phyloP scores from a whole-genome alignment of 108 stramenopile species.

The Cylindrotheca closterium region DNA sequence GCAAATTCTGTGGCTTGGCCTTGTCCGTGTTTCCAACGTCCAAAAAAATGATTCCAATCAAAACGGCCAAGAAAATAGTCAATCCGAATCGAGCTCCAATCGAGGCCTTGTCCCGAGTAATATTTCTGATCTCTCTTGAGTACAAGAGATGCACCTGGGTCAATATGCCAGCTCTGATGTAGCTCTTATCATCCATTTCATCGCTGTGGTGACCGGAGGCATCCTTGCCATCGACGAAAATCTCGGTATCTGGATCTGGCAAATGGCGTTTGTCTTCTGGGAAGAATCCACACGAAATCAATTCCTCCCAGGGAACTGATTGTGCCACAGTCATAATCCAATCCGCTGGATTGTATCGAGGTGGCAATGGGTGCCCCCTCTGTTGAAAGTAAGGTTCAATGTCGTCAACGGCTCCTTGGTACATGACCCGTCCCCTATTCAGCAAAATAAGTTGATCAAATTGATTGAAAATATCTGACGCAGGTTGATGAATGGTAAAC shows the following conservation, averaged over 20 bases:
- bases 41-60: conserved; percentile 76
- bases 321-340: conserved; percentile 76
- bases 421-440: conserved; percentile 77
- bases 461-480: conserved; percentile 76
- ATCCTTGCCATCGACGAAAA: conserved; percentile 35
- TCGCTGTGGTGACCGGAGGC: conserved; percentile 19
- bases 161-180: conserved; percentile 31
- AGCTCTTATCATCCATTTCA: conserved; percentile 6
- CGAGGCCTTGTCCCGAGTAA: conserved; percentile 49
- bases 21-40: conserved; percentile 49
- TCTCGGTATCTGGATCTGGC: conserved; percentile 32
- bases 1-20: conserved; percentile 23
- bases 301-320: conserved; percentile 38
- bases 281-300: conserved; percentile 53
- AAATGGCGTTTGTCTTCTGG: conserved; percentile 37
- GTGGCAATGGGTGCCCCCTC: conserved; percentile 55
- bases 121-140: conserved; percentile 53
- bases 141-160: conserved; percentile 54
- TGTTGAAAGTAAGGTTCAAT: conserved; percentile 51
- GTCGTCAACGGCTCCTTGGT: conserved; percentile 51
- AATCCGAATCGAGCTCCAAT: conserved; percentile 58
- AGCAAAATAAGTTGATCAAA: conserved; percentile 79
- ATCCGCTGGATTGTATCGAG: conserved; percentile 79
- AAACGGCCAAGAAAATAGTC: conserved; percentile 53
- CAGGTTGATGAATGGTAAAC: conserved; percentile 92